Conservation (phyloP, 257 asterid genomes). For the Lavandula angustifolia region DNA sequence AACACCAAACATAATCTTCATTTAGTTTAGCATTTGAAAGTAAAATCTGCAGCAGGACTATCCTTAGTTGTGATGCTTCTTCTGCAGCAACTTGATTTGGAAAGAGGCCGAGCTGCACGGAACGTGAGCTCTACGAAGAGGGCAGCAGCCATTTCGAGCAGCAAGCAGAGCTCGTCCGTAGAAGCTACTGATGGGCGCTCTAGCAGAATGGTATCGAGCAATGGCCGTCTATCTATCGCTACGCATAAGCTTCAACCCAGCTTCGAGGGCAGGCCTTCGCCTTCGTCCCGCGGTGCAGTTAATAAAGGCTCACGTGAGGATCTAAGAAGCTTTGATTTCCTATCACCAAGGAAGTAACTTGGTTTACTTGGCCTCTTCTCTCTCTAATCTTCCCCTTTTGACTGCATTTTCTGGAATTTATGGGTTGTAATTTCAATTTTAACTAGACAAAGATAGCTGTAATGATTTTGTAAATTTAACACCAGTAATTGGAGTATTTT, state of each 20-base stretch:
- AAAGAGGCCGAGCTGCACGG: constrained; percentile 40
- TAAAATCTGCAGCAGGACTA: too few species aligned
- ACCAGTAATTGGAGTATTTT: too few species aligned
- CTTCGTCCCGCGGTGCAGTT: constrained; percentile 52
- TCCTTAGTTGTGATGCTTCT: background rate
- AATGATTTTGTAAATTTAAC: too few species aligned
- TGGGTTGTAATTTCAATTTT: constrained; percentile 38
- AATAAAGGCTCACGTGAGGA: constrained; percentile 56
- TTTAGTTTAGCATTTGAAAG: too few species aligned
- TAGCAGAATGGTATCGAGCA: constrained; percentile 51
- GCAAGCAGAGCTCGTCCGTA: constrained; percentile 57
- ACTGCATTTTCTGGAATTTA: constrained; percentile 32
- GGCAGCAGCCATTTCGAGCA: constrained; percentile 45
- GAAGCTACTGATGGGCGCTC: constrained; percentile 56
- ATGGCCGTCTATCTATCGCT: constrained; percentile 50
- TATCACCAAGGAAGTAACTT: constrained; percentile 42
- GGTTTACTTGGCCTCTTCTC: background rate
- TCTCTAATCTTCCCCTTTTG: constrained; percentile 20
- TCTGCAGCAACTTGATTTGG: constrained; percentile 52
- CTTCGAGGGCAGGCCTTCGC: constrained; percentile 53
- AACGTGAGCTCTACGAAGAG: constrained; percentile 52
- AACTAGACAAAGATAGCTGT: too few species aligned
- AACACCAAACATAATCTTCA: too few species aligned
- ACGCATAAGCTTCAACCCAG: constrained; percentile 62
- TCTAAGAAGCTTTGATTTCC: constrained; percentile 93